Evolutionary conservation across 768 basidiomycete genomes (phyloP), one percentile per base, ranked within the genome.

Genomic region (Lactarius trivialis): DNA sequence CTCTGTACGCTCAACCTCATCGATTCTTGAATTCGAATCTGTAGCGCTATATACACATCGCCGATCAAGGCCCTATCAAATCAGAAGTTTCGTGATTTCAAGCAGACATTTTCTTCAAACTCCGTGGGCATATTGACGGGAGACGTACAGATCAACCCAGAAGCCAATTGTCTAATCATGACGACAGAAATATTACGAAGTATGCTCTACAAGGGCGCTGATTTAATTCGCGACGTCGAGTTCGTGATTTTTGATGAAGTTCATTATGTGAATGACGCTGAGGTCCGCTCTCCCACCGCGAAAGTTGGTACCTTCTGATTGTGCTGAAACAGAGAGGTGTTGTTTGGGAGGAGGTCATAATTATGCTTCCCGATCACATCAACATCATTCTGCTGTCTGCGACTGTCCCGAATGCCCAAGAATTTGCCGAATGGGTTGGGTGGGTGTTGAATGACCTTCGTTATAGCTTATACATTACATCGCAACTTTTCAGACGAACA

Each of bases 341-440:
- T 19, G 97, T 99, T 14, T 99, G 97, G 97, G 96, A 99, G 75
- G 96, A 99, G 76, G 96, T 99, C 30, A 99, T 99, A 67, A 99
- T 99, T 73, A 98, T 99, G 94, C 79, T 99, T 14, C 97, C 97
- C 0, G 97, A 98, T 67, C 96, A 99, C 74, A 90, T 98, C 72
- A 96, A 90, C 73, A 98, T 99, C 70, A 98, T 99, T 59, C 78
- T 99, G 48, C 78, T 99, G 17, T 98, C 95, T 3, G 97, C 97
- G 9, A 99, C 97, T 2, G 96, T 99, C 0, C 95, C 97, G 8
- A 99, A 99, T 70, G 93, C 95, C 14, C 92, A 89, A 71, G 97
- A 98, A 71, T 99, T 99, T 70, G 97, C 97, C 4, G 94, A 94
- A 67, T 99, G 97, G 97, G 96, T 98, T 62, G 97, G 97, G 96